Evolutionary conservation across 768 basidiomycete species (phyloP), one percentile per base, ranked within the genome.

Genomic region (Crucibulum laeve): DNA sequence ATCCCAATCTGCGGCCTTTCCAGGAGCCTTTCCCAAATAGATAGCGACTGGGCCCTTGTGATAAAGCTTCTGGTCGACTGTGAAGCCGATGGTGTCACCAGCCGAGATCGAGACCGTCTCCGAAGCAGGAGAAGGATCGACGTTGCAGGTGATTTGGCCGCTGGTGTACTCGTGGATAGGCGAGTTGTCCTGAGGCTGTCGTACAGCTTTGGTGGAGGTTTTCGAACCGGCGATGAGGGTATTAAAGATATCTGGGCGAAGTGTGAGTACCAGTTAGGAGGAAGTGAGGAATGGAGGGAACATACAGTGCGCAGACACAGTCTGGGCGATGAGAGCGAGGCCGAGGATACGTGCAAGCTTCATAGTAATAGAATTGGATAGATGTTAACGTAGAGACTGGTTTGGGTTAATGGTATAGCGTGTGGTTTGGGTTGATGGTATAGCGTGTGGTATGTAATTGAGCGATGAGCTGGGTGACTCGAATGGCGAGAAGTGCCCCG

Each of bases 1-100:
- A 26, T 74, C 71, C 67, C 72, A 76, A 45, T 47, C 54, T 4
- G 67, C 60, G 18, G 61, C 73, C 19, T 60, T 60, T 4, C 55
- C 47, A 0, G 76, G 73, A 5, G 73, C 74, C 51, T 69, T 66
- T 18, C 76, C 76, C 43, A 79, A 61, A 49, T 71, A 73, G 45
- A 73, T 69, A 6, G 71, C 70, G 40, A 69, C 68, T 2, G 71
- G 70, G 5, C 71, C 71, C 21, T 53, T 58, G 46, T 73, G 71
- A 54, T 69, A 73, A 13, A 73, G n/a, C 1, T 65, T 66, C 46
- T 63, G 63, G 52, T 67, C 68, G 10, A 69, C 53, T 28, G 56
- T 58, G 58, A 73, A 72, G n/a, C 69, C 66, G 25, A 72, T 54
- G n/a, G 62, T 57, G 47, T 58, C 60, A 19, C 71, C 70, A 5